These are phyloP conservation scores for Trichophyton mentagrophytes DNA, from an alignment of 2,329 filamentous ascomycete species.

Conservation along the genomic window DNA sequence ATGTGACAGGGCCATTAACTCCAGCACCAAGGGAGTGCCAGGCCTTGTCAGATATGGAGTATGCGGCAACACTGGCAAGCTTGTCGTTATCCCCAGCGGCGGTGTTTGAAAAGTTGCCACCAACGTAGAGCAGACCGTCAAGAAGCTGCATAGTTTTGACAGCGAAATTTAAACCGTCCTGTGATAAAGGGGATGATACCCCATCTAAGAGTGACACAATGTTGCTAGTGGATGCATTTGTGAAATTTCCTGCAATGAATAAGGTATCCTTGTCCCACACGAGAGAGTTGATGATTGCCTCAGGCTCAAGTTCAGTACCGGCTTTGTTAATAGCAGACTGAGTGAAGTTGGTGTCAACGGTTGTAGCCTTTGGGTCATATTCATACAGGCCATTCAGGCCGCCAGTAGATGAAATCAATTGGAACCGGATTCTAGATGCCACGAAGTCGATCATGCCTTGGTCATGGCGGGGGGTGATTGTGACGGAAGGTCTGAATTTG, in stretches of 20 bases:
- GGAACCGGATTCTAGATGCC: conserved; percentile 78
- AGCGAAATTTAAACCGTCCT: conserved; percentile 64
- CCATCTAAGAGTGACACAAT: conserved; percentile 59
- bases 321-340: conserved; percentile 65
- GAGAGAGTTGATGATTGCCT: conserved; percentile 60
- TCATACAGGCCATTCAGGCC: conserved; percentile 86
- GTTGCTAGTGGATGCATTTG: conserved; percentile 54
- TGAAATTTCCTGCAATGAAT: conserved; percentile 78
- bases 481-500: conserved; percentile 69
- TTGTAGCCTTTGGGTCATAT: conserved; percentile 55
- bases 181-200: conserved; percentile 49
- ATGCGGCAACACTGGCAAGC: conserved; percentile 64
- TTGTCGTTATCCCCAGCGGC: conserved; percentile 47
- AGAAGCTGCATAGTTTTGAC: conserved; percentile 61
- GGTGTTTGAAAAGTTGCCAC: conserved; percentile 72
- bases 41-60: conserved; percentile 51
- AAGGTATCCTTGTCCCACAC: conserved; percentile 49
- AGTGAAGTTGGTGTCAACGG: conserved; percentile 51
- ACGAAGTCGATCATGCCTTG: conserved; percentile 60
- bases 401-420: conserved; percentile 48
- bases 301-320: conserved; percentile 53
- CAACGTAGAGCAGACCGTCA: conserved; percentile 59
- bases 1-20: conserved; percentile 63
- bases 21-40: conserved; percentile 78
- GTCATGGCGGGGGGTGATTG: conserved; percentile 54